Conservation (phyloP, 345 rosid genomes). For the Kandelia obovata region DNA sequence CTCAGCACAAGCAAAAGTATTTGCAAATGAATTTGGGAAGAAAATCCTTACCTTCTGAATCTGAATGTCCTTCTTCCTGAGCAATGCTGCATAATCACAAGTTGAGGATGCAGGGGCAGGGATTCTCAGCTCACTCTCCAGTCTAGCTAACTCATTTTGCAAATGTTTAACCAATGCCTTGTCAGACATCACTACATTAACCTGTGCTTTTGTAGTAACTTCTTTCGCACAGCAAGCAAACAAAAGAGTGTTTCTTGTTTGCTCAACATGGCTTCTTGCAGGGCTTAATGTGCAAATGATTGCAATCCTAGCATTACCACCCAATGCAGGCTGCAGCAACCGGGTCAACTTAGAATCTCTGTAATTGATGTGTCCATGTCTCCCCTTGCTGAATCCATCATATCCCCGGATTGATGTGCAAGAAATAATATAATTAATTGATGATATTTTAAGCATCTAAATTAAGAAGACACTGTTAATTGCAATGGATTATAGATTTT, state of each 20-base stretch:
- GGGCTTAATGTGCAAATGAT: conserved; percentile 96
- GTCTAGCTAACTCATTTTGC: conserved; percentile 85
- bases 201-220: conserved; percentile 93
- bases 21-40: background rate
- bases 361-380: conserved; percentile 89
- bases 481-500: too few relatives aligned
- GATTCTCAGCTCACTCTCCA: conserved; percentile 81
- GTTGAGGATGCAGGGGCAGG: conserved; percentile 55
- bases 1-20: background rate
- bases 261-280: conserved; percentile 95
- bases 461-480: background rate
- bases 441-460: background rate
- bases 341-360: conserved; percentile 97
- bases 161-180: conserved; percentile 95
- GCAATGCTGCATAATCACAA: conserved; percentile 55
- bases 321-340: conserved; percentile 87
- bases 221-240: conserved; percentile 98
- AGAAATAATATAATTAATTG: background rate
- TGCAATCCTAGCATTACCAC: conserved; percentile 97
- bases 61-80: conserved; percentile 87
- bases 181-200: conserved; percentile 97
- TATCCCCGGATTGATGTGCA: conserved; percentile 16
- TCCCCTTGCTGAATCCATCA: conserved; percentile 69
- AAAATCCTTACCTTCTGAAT: conserved; percentile 66
- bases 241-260: conserved; percentile 91